Evolutionary conservation across 2,329 filamentous ascomycete genomes (phyloP).

Genomic region (Exophiala alcalophila): DNA sequence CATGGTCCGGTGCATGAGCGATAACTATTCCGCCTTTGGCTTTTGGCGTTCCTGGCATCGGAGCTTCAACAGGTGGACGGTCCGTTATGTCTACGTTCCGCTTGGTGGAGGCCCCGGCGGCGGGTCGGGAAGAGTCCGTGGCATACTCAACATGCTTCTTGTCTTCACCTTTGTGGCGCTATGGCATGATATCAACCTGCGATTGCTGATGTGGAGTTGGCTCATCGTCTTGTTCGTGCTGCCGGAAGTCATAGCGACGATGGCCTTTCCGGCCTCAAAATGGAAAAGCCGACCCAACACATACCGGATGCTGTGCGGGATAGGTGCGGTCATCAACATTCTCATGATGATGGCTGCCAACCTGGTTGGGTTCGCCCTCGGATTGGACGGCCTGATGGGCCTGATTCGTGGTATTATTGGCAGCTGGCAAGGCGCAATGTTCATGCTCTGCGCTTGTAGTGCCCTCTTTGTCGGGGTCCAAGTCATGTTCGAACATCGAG

Average conservation of each 20-base stretch:
- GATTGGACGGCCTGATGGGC: slow-evolving; percentile 77
- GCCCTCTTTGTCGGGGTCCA: slow-evolving; percentile 81
- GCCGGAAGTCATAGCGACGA: slow-evolving; percentile 72
- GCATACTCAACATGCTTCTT: slow-evolving; percentile 70
- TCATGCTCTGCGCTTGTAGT: slow-evolving; percentile 67
- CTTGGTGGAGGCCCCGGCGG: slow-evolving; percentile 58
- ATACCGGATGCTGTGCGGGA: slow-evolving; percentile 76
- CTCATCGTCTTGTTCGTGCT: slow-evolving; percentile 90
- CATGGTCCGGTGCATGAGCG: slow-evolving; percentile 92
- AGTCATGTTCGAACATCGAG: slow-evolving; percentile 93
- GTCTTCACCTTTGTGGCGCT: slow-evolving; percentile 97
- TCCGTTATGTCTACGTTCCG: slow-evolving; percentile 91
- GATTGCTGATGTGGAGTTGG: slow-evolving; percentile 94
- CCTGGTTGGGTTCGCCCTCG: slow-evolving; percentile 89
- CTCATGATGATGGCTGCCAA: slow-evolving; percentile 97
- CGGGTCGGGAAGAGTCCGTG: slow-evolving; percentile 49
- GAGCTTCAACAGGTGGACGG: slow-evolving; percentile 89
- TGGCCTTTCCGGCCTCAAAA: slow-evolving; percentile 68
- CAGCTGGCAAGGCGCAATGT: slow-evolving; percentile 72
- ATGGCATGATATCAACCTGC: slow-evolving; percentile 95
- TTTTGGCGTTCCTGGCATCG: slow-evolving; percentile 99
- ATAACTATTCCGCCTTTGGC: slow-evolving; percentile 85
- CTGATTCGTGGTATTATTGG: slow-evolving; percentile 72
- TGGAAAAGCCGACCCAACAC: slow-evolving; percentile 68
- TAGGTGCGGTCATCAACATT: slow-evolving; percentile 78